Evolutionary conservation across 1,139 yeast genomes (phyloP), one percentile per base, ranked within the genome.

Genomic region (Fermentozyma sake): DNA sequence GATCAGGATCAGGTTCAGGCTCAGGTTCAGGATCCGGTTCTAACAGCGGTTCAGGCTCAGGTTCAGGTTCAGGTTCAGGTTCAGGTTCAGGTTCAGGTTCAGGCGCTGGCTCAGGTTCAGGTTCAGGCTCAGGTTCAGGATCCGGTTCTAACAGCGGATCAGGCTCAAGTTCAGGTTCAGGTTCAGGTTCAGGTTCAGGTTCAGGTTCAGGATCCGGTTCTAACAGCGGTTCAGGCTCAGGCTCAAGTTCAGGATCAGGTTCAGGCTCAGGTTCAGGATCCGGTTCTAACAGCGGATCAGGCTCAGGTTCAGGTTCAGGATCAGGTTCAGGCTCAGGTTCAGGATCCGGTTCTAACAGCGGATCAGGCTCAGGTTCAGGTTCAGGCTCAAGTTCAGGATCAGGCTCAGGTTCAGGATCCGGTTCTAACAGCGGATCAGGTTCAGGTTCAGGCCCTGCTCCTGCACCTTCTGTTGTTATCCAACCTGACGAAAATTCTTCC

Each of bases 201-300:
- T 14, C 28, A 14, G 26, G 16, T 7, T 17, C 28, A 12, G 18
- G 21, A 6, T 20, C 25, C 15, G 31, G 16, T 12, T 7, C 18
- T 14, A 14, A 13, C 12, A 10, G 22, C 19, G 27, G 27, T 6
- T 27, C 31, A 22, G 28, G 19, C n/a, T 18, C 30, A 21, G 44
- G 28, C 13, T 34, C 31, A 14, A 35, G 33, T 3, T 13, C 20
- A 12, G 29, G 22, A 0, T 24, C 26, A 16, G 22, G 18, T 13
- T 23, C 33, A 14, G 50, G 41, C n/a, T 28, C 31, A 21, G 48
- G 42, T 5, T 39, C 34, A 14, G 16, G 18, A 14, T 28, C 28
- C 12, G 30, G 23, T 6, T 9, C 20, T 3, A 18, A 7, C 10
- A 18, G 20, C 7, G 4, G 16, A 12, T 15, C 31, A 22, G 28